Conservation (phyloP, 345 rosid genomes). For the Punica granatum region DNA sequence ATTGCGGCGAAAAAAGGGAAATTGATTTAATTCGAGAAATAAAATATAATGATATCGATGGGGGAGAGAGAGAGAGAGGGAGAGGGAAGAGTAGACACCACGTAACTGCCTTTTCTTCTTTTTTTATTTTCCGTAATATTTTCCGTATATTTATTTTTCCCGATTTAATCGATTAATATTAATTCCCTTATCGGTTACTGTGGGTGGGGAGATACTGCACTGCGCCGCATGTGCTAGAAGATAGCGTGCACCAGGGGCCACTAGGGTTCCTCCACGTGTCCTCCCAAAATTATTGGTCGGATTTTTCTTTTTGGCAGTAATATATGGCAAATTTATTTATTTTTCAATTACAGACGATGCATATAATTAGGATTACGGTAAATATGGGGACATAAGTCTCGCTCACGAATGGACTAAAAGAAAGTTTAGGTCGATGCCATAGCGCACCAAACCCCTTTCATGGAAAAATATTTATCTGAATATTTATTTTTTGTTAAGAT, state of each 20-base stretch:
- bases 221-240: neutral
- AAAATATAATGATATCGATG: neutral
- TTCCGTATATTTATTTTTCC: neutral
- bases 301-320: no score
- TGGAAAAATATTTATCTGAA: no score
- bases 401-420: no score
- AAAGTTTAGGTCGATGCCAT: no score
- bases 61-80: neutral
- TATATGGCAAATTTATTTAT: no score
- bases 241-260: neutral
- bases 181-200: neutral
- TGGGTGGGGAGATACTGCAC: neutral
- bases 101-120: neutral
- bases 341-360: no score
- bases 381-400: no score
- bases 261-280: neutral
- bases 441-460: no score
- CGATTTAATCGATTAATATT: neutral
- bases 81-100: slow-evolving; percentile 15
- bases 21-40: no score
- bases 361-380: no score
- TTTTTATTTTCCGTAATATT: neutral
- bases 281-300: neutral
- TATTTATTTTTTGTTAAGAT: no score
- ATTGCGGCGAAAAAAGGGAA: no score